phyloP scores from a whole-genome alignment of 2,329 filamentous ascomycete species.

The Purpureocillium takamizusanense region DNA sequence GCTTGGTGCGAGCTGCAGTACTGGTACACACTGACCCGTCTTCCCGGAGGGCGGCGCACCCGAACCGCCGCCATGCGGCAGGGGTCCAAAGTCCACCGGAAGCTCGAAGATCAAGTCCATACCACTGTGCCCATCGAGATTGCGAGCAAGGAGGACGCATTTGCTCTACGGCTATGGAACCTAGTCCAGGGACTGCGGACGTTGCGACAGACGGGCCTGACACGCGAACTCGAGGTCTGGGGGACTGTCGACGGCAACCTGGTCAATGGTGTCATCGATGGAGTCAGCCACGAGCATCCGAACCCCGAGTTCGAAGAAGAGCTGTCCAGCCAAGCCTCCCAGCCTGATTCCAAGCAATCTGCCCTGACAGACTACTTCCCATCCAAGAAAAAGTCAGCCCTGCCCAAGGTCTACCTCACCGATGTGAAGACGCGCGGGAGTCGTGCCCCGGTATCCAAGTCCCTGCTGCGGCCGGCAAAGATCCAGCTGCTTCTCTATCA shows the following conservation, averaged over 20 bases:
- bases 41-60: constrained; percentile 62
- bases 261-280: constrained; percentile 84
- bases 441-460: constrained; percentile 53
- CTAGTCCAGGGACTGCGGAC: constrained; percentile 76
- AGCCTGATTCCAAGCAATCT: constrained; percentile 20
- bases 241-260: constrained; percentile 73
- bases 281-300: constrained; percentile 69
- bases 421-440: constrained; percentile 81
- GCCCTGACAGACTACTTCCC: constrained; percentile 33
- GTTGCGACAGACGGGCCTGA: constrained; percentile 60
- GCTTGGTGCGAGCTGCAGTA: constrained; percentile 97
- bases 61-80: constrained; percentile 75
- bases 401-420: constrained; percentile 56
- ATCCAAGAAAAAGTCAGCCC: constrained; percentile 8
- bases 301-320: constrained; percentile 60
- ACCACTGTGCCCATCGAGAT: constrained; percentile 65
- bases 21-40: constrained; percentile 72
- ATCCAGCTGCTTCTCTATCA: constrained; percentile 90
- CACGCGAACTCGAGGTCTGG: constrained; percentile 76
- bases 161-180: constrained; percentile 83
- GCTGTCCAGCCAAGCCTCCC: constrained; percentile 27
- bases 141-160: constrained; percentile 67
- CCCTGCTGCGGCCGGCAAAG: constrained; percentile 65
- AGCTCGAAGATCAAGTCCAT: constrained; percentile 79
- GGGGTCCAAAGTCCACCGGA: constrained; percentile 71